Conservation (phyloP, 1,139 yeast genomes). For the Magnusiomyces paraingens region DNA sequence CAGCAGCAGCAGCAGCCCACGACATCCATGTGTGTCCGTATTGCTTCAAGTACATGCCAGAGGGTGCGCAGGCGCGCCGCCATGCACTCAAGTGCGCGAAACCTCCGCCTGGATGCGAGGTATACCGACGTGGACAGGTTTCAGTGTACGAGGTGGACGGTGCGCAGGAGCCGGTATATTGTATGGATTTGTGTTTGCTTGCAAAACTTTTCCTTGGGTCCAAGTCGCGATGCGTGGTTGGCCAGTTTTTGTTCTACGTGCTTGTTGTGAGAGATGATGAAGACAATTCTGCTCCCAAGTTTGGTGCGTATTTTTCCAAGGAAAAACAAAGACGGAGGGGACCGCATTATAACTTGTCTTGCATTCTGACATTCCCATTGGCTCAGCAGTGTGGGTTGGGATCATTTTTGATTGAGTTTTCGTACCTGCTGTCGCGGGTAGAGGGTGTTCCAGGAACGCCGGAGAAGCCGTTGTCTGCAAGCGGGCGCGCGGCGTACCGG, state of each 20-base stretch:
- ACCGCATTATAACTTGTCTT: constrained; percentile 62
- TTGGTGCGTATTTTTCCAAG: constrained; percentile 91
- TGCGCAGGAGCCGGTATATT: constrained; percentile 67
- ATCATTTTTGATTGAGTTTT: constrained; percentile 77
- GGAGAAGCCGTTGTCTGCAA: constrained; percentile 84
- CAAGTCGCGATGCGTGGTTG: constrained; percentile 89
- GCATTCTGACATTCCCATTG: constrained; percentile 84
- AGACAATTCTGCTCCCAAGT: constrained; percentile 32
- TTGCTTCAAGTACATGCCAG: constrained; percentile 75
- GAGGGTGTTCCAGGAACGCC: constrained; percentile 88
- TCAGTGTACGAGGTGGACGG: constrained; percentile 94
- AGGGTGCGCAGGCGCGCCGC: constrained; percentile 59
- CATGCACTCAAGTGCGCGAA: constrained; percentile 62
- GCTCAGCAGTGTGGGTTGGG: constrained; percentile 90
- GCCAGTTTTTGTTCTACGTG: constrained; percentile 85
- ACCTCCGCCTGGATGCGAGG: constrained; percentile 89
- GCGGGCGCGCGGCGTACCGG: constrained; percentile 79
- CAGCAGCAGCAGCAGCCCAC: no score
- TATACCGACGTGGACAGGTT: constrained; percentile 54
- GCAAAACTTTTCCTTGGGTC: constrained; percentile 88
- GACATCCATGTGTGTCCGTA: constrained; percentile 68
- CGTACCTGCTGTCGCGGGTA: constrained; percentile 66
- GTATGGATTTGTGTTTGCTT: constrained; percentile 81
- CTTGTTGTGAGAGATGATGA: constrained; percentile 42
- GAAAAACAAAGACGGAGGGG: constrained; percentile 52